These are phyloP conservation scores for Mycena epipterygia DNA, from an alignment of 768 basidiomycete genomes.

Conservation along the genomic window DNA sequence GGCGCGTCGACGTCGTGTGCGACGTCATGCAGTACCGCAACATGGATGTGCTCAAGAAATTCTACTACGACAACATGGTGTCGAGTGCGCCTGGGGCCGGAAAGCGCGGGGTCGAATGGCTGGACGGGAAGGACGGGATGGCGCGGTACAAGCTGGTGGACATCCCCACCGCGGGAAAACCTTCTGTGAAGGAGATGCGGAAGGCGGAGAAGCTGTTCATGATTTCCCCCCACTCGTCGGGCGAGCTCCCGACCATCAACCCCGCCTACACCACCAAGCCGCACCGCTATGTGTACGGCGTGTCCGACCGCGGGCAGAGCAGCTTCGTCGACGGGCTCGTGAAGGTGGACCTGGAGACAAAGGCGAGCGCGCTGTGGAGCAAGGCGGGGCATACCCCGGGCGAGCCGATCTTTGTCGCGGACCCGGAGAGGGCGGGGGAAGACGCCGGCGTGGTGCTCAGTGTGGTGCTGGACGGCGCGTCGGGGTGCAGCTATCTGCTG, in stretches of 20 bases:
- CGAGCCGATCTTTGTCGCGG: conserved; percentile 53
- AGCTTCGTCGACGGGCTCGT: conserved; percentile 51
- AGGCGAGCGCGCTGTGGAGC: conserved; percentile 41
- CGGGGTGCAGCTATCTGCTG: conserved; percentile 49
- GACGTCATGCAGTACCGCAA: background rate
- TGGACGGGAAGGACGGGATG: background rate
- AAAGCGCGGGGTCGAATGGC: conserved; percentile 12
- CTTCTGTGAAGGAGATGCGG: background rate
- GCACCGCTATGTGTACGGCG: conserved; percentile 50
- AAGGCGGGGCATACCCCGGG: conserved; percentile 47
- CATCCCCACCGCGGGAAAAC: background rate
- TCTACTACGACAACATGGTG: conserved; percentile 46
- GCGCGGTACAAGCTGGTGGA: background rate
- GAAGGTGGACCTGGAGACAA: conserved; percentile 49
- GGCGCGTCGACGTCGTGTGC: conserved; percentile 51
- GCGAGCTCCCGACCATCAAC: conserved; percentile 52
- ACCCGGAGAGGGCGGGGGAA: conserved; percentile 45
- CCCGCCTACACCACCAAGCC: conserved; percentile 47
- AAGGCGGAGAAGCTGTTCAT: background rate
- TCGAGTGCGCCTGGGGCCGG: background rate
- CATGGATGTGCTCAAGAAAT: conserved; percentile 39
- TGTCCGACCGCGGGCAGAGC: conserved; percentile 43
- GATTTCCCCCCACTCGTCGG: conserved; percentile 13
- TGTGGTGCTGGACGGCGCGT: conserved; percentile 51
- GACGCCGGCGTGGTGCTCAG: conserved; percentile 54